phyloP scores from a whole-genome alignment of 768 basidiomycete genomes.

The Lentinus brumalis region DNA sequence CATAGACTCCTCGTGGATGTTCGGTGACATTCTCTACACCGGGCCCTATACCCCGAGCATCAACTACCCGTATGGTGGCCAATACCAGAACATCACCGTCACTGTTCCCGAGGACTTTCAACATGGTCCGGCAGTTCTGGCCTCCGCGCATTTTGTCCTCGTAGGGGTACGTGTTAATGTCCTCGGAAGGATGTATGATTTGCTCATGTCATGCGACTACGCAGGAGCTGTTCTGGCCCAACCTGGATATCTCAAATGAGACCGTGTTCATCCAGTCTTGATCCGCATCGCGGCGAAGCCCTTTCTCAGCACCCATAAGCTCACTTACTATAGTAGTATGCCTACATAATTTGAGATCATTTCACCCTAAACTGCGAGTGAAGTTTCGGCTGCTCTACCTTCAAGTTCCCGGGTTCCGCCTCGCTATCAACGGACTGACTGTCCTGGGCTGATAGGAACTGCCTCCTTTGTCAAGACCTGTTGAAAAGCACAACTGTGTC shows the following conservation, averaged over 20 bases:
- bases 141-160: slow-evolving; percentile 23
- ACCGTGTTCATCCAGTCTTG: slow-evolving; percentile 7
- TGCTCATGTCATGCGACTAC: not conserved
- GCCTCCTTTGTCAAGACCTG: no score
- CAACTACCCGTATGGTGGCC: not conserved
- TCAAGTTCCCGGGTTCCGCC: no score
- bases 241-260: slow-evolving; percentile 9
- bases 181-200: not conserved
- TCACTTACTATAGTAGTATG: no score
- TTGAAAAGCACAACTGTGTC: no score
- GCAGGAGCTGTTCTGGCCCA: slow-evolving; percentile 6
- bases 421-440: no score
- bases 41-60: slow-evolving; percentile 30
- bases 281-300: not conserved
- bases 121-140: slow-evolving; percentile 16
- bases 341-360: no score
- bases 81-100: slow-evolving; percentile 32
- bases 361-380: no score
- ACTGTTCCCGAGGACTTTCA: slow-evolving; percentile 22
- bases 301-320: not conserved
- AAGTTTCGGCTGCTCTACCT: no score
- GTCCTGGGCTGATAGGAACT: no score
- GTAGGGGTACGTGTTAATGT: slow-evolving; percentile 22
- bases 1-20: slow-evolving; percentile 11
- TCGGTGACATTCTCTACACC: slow-evolving; percentile 33